Evolutionary conservation across 2,329 filamentous ascomycete species (phyloP).

Genomic region (Seiridium unicorne): DNA sequence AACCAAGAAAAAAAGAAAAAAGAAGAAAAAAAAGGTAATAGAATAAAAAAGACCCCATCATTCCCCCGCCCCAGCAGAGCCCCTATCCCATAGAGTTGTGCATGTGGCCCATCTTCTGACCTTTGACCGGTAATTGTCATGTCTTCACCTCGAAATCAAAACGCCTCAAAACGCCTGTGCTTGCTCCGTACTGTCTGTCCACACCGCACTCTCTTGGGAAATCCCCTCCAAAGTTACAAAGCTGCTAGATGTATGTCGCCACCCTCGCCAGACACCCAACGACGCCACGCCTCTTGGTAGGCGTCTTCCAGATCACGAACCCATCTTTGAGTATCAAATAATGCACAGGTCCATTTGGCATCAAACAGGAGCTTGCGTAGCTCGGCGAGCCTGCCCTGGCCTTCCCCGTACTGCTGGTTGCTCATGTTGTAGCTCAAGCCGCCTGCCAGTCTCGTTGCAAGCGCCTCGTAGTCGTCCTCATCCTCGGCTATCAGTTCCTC

Average conservation of each 20-base stretch:
- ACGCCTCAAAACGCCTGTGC: not conserved
- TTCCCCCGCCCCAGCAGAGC: too few relatives aligned
- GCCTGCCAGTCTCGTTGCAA: constrained; percentile 66
- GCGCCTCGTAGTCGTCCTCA: constrained; percentile 82
- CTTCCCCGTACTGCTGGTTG: constrained; percentile 46
- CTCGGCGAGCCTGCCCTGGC: constrained; percentile 70
- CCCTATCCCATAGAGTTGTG: too few relatives aligned
- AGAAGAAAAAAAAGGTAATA: constrained; percentile 1
- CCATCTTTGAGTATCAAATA: constrained; percentile 93
- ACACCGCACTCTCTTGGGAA: too few relatives aligned
- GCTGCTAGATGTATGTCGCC: constrained; percentile 81
- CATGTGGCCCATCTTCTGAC: too few relatives aligned
- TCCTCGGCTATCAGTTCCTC: constrained; percentile 73
- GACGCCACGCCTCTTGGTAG: constrained; percentile 83
- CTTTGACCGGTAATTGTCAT: too few relatives aligned
- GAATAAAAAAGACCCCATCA: too few relatives aligned
- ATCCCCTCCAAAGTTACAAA: too few relatives aligned
- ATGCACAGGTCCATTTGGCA: constrained; percentile 77
- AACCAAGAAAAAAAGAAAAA: constrained; percentile 3
- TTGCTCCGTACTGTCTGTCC: not conserved
- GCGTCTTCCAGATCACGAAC: constrained; percentile 84
- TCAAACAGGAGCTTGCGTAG: constrained; percentile 81
- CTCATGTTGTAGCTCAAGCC: constrained; percentile 57
- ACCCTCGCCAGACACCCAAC: constrained; percentile 83
- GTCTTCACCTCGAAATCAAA: not conserved